phyloP scores from a whole-genome alignment of 768 basidiomycete genomes.

The Pluteus cervinus region DNA sequence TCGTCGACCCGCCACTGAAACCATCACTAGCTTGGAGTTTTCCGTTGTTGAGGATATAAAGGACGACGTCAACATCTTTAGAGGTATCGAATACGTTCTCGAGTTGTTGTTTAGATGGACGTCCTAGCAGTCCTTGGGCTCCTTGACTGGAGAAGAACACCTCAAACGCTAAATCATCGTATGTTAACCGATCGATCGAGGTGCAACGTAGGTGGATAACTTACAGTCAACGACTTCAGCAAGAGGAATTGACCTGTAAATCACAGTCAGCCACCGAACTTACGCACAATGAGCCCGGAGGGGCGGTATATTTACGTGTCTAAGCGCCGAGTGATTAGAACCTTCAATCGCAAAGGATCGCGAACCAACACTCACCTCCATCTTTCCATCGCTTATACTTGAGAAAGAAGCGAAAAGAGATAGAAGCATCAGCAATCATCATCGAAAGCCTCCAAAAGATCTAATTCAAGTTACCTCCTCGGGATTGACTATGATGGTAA shows the following conservation, averaged over 20 bases:
- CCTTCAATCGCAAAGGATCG: conserved; percentile 9
- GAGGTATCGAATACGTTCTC: conserved; percentile 63
- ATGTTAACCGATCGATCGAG: conserved; percentile 1
- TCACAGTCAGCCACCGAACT: conserved; percentile 7
- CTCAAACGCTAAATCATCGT: conserved; percentile 47
- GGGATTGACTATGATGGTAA: conserved; percentile 59
- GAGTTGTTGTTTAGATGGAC: conserved; percentile 79
- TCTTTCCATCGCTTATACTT: conserved; percentile 77
- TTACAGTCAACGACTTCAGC: conserved; percentile 78
- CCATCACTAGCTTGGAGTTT: conserved; percentile 48
- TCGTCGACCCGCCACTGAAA: conserved; percentile 16
- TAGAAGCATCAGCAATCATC: conserved; percentile 9
- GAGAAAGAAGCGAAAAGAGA: conserved; percentile 5
- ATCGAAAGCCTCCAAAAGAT: too few relatives aligned
- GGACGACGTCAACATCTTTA: conserved; percentile 60
- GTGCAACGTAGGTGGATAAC: conserved; percentile 16
- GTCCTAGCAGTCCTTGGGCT: conserved; percentile 66
- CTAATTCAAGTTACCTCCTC: conserved; percentile 55
- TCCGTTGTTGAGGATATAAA: conserved; percentile 57
- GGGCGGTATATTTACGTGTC: conserved; percentile 54
- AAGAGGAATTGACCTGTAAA: conserved; percentile 57
- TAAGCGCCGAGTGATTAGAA: conserved; percentile 20
- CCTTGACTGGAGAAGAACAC: conserved; percentile 72
- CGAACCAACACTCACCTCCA: conserved; percentile 55
- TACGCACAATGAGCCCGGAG: too few relatives aligned